Evolutionary conservation across 768 basidiomycete species (phyloP).

Genomic region (Leccinum sublutescens): DNA sequence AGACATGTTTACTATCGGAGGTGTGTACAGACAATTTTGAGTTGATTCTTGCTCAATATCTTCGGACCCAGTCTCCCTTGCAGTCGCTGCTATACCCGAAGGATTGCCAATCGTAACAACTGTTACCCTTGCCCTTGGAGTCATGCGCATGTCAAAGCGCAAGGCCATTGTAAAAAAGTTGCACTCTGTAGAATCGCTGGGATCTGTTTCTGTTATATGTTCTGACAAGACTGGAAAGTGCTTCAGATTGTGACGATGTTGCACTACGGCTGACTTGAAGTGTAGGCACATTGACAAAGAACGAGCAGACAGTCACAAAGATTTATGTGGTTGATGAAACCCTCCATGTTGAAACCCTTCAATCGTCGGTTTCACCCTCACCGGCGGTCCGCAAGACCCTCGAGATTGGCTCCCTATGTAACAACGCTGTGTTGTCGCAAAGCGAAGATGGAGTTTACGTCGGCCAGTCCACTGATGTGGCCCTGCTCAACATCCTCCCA

Average conservation of each 20-base stretch:
- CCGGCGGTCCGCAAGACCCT: slow-evolving; percentile 72
- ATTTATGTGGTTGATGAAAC: slow-evolving; percentile 86
- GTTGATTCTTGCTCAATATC: slow-evolving; percentile 5
- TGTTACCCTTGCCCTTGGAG: slow-evolving; percentile 93
- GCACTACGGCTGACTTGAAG: slow-evolving; percentile 1
- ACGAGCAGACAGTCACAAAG: slow-evolving; percentile 93
- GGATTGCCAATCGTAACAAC: slow-evolving; percentile 96
- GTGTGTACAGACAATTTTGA: slow-evolving; percentile 41
- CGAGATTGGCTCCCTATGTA: slow-evolving; percentile 85
- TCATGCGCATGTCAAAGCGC: slow-evolving; percentile 88
- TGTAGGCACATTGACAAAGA: slow-evolving; percentile 85
- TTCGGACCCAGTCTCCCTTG: slow-evolving; percentile 74
- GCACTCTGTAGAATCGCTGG: slow-evolving; percentile 91
- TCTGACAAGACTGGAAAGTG: slow-evolving; percentile 89
- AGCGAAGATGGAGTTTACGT: slow-evolving; percentile 73
- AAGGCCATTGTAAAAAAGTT: slow-evolving; percentile 98
- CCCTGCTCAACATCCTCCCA: slow-evolving; percentile 76
- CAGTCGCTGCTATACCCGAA: slow-evolving; percentile 98
- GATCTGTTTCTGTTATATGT: slow-evolving; percentile 96
- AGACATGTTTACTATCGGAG: slow-evolving; percentile 99
- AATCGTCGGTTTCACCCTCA: slow-evolving; percentile 48
- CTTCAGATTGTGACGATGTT: not conserved
- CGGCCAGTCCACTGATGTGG: slow-evolving; percentile 93
- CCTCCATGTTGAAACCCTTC: slow-evolving; percentile 53
- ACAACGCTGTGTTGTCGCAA: slow-evolving; percentile 67